These are phyloP conservation scores for Fusarium secorum DNA, from an alignment of 2,329 filamentous ascomycete species.

Conservation along the genomic window DNA sequence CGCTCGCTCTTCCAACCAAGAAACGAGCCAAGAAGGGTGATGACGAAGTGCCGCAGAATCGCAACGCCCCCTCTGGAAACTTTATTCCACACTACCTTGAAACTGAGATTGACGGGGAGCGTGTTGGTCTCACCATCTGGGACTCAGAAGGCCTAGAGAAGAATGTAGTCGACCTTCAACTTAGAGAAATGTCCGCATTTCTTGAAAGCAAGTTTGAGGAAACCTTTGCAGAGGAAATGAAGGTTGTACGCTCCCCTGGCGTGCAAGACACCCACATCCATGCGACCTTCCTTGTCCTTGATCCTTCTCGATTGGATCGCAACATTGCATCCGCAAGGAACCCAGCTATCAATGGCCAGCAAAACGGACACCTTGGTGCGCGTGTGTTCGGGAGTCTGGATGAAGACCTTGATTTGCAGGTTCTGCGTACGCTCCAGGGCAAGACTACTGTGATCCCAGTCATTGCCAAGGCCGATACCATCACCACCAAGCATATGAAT, in stretches of 20 bases:
- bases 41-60: constrained; percentile 66
- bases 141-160: constrained; percentile 96
- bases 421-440: constrained; percentile 84
- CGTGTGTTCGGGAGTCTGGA: constrained; percentile 75
- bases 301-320: constrained; percentile 83
- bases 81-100: constrained; percentile 92
- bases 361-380: constrained; percentile 53
- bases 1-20: constrained; percentile 81
- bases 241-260: constrained; percentile 91
- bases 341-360: constrained; percentile 58
- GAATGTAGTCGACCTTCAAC: constrained; percentile 91
- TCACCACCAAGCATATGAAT: constrained; percentile 94
- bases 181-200: constrained; percentile 90
- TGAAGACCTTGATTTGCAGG: constrained; percentile 88
- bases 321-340: constrained; percentile 76
- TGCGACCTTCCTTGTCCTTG: constrained; percentile 90
- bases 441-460: constrained; percentile 97
- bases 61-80: constrained; percentile 65
- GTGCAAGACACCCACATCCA: constrained; percentile 97
- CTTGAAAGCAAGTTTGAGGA: constrained; percentile 98
- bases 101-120: constrained; percentile 91
- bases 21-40: constrained; percentile 69
- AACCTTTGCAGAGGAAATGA: constrained; percentile 96
- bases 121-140: constrained; percentile 93
- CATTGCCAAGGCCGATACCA: constrained; percentile 95